Evolutionary conservation across 148 eudicot genomes (phyloP), one percentile per base, ranked within the genome.

Genomic region (Silene uniflora): DNA sequence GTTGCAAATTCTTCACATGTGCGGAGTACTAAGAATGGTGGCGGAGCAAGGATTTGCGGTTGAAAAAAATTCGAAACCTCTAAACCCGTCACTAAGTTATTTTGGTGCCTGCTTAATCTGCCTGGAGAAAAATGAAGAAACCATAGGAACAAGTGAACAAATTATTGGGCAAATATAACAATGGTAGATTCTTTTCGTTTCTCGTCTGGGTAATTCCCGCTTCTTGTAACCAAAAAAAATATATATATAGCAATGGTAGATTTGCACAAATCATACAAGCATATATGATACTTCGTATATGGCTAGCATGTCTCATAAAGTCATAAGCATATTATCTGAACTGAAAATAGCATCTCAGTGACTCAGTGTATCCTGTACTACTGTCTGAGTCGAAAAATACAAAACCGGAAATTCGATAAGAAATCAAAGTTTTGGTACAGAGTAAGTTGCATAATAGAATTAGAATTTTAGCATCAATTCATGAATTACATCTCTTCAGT

Each of bases 401-500:
- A 5, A 32, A 66, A 65, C 21, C 14, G 18, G n/a, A 47, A 46
- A 35, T 62, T 74, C 10, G 16, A 7, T 52, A 39, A 29, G 67
- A 63, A 52, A 44, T 69, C 47, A 18, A 42, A 62, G 62, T 74
- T 67, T 69, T 68, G 63, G 21, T 60, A 67, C 69, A 62, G 42
- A 2, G 54, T 64, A 63, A 27, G 22, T 71, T 71, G 58, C 79
- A 76, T 76, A 44, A 25, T 67, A 75, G 59, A 69, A 62, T 14
- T 29, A 67, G 80, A 76, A 67, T 77, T 61, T 61, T 63, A 64
- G 76, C 72, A 81, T 81, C 78, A 55, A 47, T 73, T 73, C 75
- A 52, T 35, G 71, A 46, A 73, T 81, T 69, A 73, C 11, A 76
- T 46, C 24, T 55, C 67, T 71, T 72, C 9, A 29, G 52, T 72